These are phyloP conservation scores for Diaporthe sp. DNA, from an alignment of 2,329 filamentous ascomycete species.

Conservation along the genomic window DNA sequence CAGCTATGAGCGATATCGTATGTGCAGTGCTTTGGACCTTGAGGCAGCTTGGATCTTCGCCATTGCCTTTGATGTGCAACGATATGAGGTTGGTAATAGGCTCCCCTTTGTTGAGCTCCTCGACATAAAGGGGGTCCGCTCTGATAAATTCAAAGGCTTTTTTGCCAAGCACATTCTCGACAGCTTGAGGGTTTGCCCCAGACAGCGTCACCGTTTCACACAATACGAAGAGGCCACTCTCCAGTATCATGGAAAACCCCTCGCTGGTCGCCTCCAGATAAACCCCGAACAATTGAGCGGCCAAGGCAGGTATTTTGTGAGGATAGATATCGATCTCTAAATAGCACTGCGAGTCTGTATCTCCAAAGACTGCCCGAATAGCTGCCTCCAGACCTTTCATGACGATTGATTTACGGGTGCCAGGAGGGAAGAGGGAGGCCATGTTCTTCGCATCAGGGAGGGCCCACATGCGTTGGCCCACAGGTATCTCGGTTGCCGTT, in stretches of 20 bases:
- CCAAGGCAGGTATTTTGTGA: background rate
- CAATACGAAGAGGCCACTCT: background rate
- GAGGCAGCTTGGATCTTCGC: background rate
- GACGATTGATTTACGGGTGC: background rate
- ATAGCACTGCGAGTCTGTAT: background rate
- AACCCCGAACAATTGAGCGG: background rate
- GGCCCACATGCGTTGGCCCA: background rate
- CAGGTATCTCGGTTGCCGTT: background rate
- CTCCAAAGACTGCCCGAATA: background rate
- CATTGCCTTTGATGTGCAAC: background rate
- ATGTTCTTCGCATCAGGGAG: no score
- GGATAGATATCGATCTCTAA: background rate
- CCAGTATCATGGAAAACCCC: background rate
- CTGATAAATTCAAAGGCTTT: background rate
- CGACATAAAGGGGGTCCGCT: background rate
- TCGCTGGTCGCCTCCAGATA: background rate
- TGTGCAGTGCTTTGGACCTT: background rate
- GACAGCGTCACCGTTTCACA: background rate
- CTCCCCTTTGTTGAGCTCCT: background rate
- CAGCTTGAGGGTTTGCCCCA: background rate
- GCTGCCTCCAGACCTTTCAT: background rate
- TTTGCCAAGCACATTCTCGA: background rate
- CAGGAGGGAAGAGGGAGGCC: background rate
- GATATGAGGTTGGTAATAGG: background rate
- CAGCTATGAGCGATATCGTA: background rate